Percentiles rank a stretch among this genome's conserved stretches.
Evolutionary conservation across 2,329 filamentous ascomycete species (phyloP).

Genomic region (Trichoderma koningiopsis): DNA sequence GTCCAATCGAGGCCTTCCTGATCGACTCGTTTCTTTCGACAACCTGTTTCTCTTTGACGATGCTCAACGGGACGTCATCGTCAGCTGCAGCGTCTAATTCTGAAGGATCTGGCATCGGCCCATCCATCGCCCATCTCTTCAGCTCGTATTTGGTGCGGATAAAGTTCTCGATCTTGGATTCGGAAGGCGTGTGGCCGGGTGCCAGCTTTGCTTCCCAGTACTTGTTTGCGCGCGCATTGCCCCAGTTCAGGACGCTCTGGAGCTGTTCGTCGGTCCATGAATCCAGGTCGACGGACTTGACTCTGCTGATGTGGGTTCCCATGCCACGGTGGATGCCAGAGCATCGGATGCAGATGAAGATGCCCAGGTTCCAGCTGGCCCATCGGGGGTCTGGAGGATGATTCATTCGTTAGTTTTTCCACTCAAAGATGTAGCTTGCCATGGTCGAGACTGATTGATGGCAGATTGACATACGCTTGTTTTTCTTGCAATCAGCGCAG

Average conservation of each 20-base stretch:
- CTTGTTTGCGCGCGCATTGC: slow-evolving; percentile 94
- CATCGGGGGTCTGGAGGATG: slow-evolving; percentile 79
- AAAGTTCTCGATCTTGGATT: slow-evolving; percentile 99
- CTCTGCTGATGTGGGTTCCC: slow-evolving; percentile 97
- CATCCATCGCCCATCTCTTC: slow-evolving; percentile 99
- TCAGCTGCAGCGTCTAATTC: slow-evolving; percentile 82
- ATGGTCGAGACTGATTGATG: neutral
- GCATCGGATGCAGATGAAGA: slow-evolving; percentile 97
- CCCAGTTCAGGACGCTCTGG: slow-evolving; percentile 91
- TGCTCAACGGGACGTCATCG: slow-evolving; percentile 70
- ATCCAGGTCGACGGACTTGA: slow-evolving; percentile 97
- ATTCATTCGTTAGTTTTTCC: neutral
- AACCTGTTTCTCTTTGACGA: slow-evolving; percentile 67
- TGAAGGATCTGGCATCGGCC: slow-evolving; percentile 88
- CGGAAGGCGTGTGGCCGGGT: slow-evolving; percentile 86
- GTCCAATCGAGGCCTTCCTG: slow-evolving; percentile 61
- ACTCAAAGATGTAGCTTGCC: neutral
- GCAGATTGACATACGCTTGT: slow-evolving; percentile 73
- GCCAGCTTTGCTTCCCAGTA: slow-evolving; percentile 98
- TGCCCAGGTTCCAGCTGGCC: slow-evolving; percentile 97
- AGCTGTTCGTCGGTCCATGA: slow-evolving; percentile 98
- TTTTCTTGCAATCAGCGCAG: slow-evolving; percentile 97
- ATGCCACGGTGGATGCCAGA: slow-evolving; percentile 98
- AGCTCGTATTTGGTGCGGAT: slow-evolving; percentile 99
- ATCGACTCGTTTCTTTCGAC: slow-evolving; percentile 61